Base-by-base conservation (phyloP, 2,329 filamentous ascomycete species). In the Plectosphaerella cucumerina region DNA sequence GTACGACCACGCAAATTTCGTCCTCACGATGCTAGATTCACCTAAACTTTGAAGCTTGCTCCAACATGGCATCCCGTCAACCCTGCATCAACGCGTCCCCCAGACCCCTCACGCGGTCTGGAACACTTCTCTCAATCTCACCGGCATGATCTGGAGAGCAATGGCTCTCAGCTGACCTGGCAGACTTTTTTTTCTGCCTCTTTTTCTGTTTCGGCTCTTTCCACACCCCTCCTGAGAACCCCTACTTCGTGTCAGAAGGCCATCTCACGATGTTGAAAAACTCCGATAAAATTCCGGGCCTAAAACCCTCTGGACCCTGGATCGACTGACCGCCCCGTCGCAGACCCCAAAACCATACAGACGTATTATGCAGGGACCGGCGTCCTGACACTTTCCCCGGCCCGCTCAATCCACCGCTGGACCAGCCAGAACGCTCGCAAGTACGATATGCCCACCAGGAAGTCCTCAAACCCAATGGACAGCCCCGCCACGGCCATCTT, bases 401-500 rank as follows among this genome's bases (percentile, higher is more conserved):
- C 48, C 45, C 47, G 50, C 48, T 48, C 50, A 47, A 66, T 57
- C 63, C 63, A 66, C 50, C 51, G 57, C 53, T 65, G 62, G 12
- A 68, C 57, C 15, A 50, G 31, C 55, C 63, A 58, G 48, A 66
- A 65, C 4, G 54, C 55, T 33, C 57, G 56, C 54, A 67, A 47
- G 46, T 57, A 60, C 18, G 46, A 57, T 45, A 59, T 61, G 10
- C 58, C 56, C 6, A 62, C 58, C 14, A 56, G 53, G 54, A 64
- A 65, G 47, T 62, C 56, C 50, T 60, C 58, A 20, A 64, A 56
- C 1, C 59, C 62, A 20, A 65, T 58, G 10, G 58, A 55, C 49
- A 66, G 58, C 21, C 59, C 60, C 5, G 59, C 57, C 6, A 60
- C 57, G 20, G 61, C 59, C 50, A 63, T 57, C 57, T 65, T 61